phyloP scores from a whole-genome alignment of 73 alveolate genomes.

The Loxodes magnus region DNA sequence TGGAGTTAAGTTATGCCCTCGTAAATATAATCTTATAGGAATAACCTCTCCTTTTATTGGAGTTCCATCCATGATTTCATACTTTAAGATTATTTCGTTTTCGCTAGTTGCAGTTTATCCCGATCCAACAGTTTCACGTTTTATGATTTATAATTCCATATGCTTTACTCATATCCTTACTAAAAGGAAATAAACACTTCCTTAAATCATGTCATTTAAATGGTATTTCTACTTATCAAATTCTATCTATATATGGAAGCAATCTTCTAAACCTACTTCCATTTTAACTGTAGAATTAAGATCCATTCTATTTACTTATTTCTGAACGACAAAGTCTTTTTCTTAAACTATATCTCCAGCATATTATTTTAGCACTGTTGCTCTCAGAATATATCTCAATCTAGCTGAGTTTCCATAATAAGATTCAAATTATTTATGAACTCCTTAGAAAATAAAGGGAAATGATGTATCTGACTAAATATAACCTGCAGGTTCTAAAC shows the following conservation, averaged over 20 bases:
- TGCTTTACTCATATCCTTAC: slow-evolving; percentile 96
- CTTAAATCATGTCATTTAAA: slow-evolving; percentile 87
- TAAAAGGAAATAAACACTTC: slow-evolving; percentile 86
- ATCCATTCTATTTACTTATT: slow-evolving; percentile 44
- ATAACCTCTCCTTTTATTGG: slow-evolving; percentile 96
- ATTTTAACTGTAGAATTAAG: slow-evolving; percentile 57
- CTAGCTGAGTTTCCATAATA: slow-evolving; percentile 48
- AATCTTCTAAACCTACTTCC: slow-evolving; percentile 96
- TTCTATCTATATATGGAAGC: slow-evolving; percentile 98
- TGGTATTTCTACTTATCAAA: slow-evolving; percentile 84
- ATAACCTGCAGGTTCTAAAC: slow-evolving; percentile 70
- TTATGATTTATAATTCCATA: slow-evolving; percentile 94
- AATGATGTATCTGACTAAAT: slow-evolving; percentile 34
- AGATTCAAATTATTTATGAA: slow-evolving; percentile 70
- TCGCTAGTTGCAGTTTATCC: slow-evolving; percentile 61
- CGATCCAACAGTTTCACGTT: slow-evolving; percentile 72
- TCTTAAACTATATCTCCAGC: slow-evolving; percentile 47
- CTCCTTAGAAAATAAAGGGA: slow-evolving; percentile 56
- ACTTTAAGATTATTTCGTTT: slow-evolving; percentile 57
- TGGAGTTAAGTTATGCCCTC: slow-evolving; percentile 97
- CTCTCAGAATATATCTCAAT: background rate
- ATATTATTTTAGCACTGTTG: background rate
- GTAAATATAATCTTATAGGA: slow-evolving; percentile 89
- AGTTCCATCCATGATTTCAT: slow-evolving; percentile 98
- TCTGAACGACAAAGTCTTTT: slow-evolving; percentile 70